phyloP scores from a whole-genome alignment of 2,329 filamentous ascomycete species.

The Botryosphaeria dothidea region DNA sequence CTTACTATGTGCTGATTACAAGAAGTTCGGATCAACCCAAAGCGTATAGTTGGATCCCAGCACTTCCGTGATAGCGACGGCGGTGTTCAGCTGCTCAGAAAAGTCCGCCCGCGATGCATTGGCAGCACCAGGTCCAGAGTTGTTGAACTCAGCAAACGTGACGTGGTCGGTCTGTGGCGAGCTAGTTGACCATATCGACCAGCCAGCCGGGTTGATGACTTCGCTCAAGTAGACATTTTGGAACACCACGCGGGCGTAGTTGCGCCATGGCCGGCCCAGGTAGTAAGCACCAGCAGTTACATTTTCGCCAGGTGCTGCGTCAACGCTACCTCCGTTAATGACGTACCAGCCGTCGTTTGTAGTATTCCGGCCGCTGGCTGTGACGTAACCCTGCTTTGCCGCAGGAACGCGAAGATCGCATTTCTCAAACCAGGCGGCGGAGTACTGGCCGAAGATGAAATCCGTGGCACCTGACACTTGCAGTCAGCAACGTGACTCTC shows the following conservation, averaged over 20 bases:
- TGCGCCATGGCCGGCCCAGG: conserved; percentile 52
- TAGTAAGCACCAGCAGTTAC: conserved; percentile 41
- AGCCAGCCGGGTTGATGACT: conserved; percentile 59
- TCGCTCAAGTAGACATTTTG: conserved; percentile 51
- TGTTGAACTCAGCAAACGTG: conserved; percentile 50
- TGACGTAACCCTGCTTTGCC: conserved; percentile 24
- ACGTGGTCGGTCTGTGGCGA: conserved; percentile 34
- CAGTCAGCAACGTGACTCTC: not conserved
- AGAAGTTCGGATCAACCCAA: conserved; percentile 43
- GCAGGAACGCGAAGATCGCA: conserved; percentile 23
- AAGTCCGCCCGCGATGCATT: conserved; percentile 32
- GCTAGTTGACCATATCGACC: conserved; percentile 41
- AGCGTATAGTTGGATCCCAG: conserved; percentile 46
- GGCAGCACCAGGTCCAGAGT: conserved; percentile 56
- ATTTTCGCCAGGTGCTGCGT: conserved; percentile 35
- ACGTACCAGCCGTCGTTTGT: conserved; percentile 46
- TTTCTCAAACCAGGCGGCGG: conserved; percentile 48
- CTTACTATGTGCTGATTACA: not conserved
- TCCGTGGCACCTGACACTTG: conserved; percentile 47
- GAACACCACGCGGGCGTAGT: conserved; percentile 49
- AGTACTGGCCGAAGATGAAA: conserved; percentile 57
- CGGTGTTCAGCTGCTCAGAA: not conserved
- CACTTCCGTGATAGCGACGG: conserved; percentile 46
- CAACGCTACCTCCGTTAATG: conserved; percentile 52
- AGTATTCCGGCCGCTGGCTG: conserved; percentile 26